phyloP scores from a whole-genome alignment of 331 rosid genomes.

The Rosa hybrid region DNA sequence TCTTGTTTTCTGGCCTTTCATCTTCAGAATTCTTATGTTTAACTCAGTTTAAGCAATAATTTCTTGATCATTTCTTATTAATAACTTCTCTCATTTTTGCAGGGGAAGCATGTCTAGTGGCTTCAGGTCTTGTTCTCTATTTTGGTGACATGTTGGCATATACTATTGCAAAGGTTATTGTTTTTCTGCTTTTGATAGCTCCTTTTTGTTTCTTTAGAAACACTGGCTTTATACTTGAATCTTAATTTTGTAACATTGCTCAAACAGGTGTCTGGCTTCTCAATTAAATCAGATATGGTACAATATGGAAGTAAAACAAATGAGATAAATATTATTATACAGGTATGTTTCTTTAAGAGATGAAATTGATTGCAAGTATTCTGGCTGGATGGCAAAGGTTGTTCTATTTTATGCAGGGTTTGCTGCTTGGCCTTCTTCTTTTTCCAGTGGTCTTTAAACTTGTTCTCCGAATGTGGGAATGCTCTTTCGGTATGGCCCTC shows the following conservation, averaged over 20 bases:
- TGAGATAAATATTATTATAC: constrained; percentile 77
- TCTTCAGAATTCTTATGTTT: neutral
- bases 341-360: constrained; percentile 55
- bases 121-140: constrained; percentile 80
- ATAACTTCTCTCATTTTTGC: constrained; percentile 17
- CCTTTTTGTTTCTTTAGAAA: constrained; percentile 9
- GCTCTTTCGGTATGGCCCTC: constrained; percentile 39
- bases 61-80: constrained; percentile 12
- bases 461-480: constrained; percentile 59
- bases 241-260: constrained; percentile 25
- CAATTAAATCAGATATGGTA: constrained; percentile 39
- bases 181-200: constrained; percentile 3
- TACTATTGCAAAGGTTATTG: constrained; percentile 58
- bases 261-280: constrained; percentile 48
- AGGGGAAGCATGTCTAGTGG: constrained; percentile 84
- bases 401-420: constrained; percentile 64
- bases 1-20: neutral
- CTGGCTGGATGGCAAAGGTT: constrained; percentile 27
- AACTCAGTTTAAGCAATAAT: neutral
- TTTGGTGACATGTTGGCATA: constrained; percentile 80
- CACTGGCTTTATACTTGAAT: constrained; percentile 21
- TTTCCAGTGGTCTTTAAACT: constrained; percentile 66
- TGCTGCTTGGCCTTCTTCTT: constrained; percentile 87
- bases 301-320: constrained; percentile 62
- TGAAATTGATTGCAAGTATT: constrained; percentile 29